These are phyloP conservation scores for Flammula alnicola DNA, from an alignment of 1,284 basidiomycete species.

Conservation along the genomic window DNA sequence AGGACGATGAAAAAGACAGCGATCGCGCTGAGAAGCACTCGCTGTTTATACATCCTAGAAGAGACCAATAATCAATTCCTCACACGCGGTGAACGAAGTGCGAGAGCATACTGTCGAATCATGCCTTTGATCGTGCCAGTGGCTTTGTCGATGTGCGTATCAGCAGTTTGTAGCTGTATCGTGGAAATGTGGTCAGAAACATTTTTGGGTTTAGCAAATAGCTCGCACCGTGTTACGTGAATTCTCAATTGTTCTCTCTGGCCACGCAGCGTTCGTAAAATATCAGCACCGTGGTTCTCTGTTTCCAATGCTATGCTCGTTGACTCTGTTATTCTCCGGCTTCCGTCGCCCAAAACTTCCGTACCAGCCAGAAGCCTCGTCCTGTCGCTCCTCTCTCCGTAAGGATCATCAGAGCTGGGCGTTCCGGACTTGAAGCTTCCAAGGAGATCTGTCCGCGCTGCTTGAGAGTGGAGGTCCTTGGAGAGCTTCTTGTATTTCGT, in stretches of 20 bases:
- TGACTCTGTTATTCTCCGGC: slow-evolving; percentile 77
- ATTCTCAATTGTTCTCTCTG: slow-evolving; percentile 96
- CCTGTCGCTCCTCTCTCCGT: slow-evolving; percentile 64
- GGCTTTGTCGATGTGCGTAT: slow-evolving; percentile 46
- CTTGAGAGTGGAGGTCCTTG: slow-evolving; percentile 62
- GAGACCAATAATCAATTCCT: not conserved
- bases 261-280: slow-evolving; percentile 78
- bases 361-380: slow-evolving; percentile 75
- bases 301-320: slow-evolving; percentile 92
- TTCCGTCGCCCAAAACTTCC: slow-evolving; percentile 70
- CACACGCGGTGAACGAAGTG: not conserved
- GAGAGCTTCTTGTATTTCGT: slow-evolving; percentile 76
- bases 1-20: slow-evolving; percentile 44
- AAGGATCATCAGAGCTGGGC: slow-evolving; percentile 75
- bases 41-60: slow-evolving; percentile 48
- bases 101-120: slow-evolving; percentile 43
- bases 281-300: slow-evolving; percentile 91
- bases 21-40: slow-evolving; percentile 42
- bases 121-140: slow-evolving; percentile 50
- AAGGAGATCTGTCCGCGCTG: slow-evolving; percentile 59
- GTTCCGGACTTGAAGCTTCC: slow-evolving; percentile 32
- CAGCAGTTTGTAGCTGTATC: slow-evolving; percentile 44
- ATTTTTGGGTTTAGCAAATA: not conserved
- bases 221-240: slow-evolving; percentile 81
- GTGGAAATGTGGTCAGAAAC: not conserved